Base-by-base conservation (phyloP, 257 asterid genomes). In the Ophiorrhiza pumila region DNA sequence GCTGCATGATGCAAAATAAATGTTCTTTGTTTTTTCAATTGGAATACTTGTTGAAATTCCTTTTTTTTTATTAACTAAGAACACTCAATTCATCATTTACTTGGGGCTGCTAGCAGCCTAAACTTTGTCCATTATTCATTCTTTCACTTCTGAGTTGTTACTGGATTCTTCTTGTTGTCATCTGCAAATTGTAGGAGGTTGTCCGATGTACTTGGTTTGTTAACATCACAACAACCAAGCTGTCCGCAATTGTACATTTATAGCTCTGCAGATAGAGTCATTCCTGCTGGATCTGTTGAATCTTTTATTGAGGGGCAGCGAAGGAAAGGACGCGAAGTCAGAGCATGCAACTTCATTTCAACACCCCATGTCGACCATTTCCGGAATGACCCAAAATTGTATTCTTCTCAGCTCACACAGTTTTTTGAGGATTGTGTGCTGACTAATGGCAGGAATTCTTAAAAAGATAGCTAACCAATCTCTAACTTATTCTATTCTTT, bases 321-420 rank as follows among this genome's bases (percentile, higher is more conserved):
- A 31, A 84, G 77, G 78, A 86, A 79, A 58, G 97, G 97, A 15
- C 90, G 79, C 5, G 84, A 87, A 74, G 98, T 94, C 75, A 82
- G 97, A 80, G 82, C 96, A 3, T 94, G 97, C 75, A 80, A 94
- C 90, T 94, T 94, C 74, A 59, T 90, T 29, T 85, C 91, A 10
- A 89, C 96, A 3, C 97, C 98, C 34, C 98, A 90, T 78, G 97
- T 94, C 9, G 97, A 94, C 74, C 98, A 94, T 83, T 88, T 91
- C 74, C 86, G 96, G 46, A 88, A 89, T 32, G 89, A 90, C 62
- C 97, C 97, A 0, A 80, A 81, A 75, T 71, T 90, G 55, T 92
- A 92, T 81, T 83, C 96, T 81, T 85, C 96, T 65, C 96, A 92
- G 87, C 98, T 92, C 79, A 82, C 96, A 42, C 82, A 73, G 68